Evolutionary conservation across 2,329 filamentous ascomycete genomes (phyloP), one percentile per base, ranked within the genome.

Genomic region (Fusarium sp.): DNA sequence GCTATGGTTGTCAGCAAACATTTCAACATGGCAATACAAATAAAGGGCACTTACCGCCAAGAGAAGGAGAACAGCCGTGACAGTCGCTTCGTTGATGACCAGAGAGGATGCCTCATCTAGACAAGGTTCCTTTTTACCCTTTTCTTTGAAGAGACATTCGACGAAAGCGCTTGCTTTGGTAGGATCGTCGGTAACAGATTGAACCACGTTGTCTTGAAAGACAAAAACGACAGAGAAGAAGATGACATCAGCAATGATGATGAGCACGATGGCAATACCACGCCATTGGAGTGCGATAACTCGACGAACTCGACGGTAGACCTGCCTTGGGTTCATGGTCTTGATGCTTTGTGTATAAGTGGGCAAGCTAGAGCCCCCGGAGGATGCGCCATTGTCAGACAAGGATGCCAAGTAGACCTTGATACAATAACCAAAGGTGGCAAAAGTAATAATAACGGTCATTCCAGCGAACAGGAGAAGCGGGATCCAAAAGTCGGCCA

Each of bases 141-240:
- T 84, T 2, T 77, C 30, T 2, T 88, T 84, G 34, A 82, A 78
- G n/a, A 99, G 86, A 79, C 96, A 99, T 1, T 80, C 17, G 4
- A 97, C 81, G 93, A 94, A 98, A 7, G 87, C 86, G 41, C 83
- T 70, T 5, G 92, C 89, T 32, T 89, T 87, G 3, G 36, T 72
- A 2, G 85, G 84, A 60, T 92, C 78, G 41, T 90, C 87, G 44
- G 88, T 87, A 26, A 88, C 83, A 7, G 89, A 88, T 59, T 89
- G 84, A 18, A 93, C 88, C 28, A 93, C 89, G 76, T 92, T 92
- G 82, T 97, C 93, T 79, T 98, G 89, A 80, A 94, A 94, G 55
- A 98, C 92, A 80, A 98, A 98, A 62, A 98, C 89, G 51, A 98
- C 87, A 5, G 95, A 92, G 83, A 98, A 98, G 87, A 98, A 98